A percentile compares a stretch with the other conserved stretches of the same genome.
Evolutionary conservation across 179 eudicot genomes (phyloP).

Genomic region (Beta lomatogona): DNA sequence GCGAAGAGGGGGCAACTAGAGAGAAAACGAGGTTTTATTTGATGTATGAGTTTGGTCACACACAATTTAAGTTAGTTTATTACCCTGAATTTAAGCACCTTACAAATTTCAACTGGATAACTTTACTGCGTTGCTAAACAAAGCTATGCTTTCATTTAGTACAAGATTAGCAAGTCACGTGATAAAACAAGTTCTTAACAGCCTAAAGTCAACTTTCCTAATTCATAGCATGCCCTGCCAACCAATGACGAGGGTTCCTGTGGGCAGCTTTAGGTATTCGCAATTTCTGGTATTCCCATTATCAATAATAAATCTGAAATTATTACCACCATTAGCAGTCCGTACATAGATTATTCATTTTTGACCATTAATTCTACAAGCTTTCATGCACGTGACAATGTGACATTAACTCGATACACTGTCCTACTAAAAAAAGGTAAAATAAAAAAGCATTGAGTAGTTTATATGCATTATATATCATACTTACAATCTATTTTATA

Average conservation of each 20-base stretch:
- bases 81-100: too few species aligned
- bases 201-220: background rate
- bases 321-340: background rate
- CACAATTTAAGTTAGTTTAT: too few species aligned
- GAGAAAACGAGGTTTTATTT: too few species aligned
- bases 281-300: background rate
- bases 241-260: background rate
- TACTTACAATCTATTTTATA: too few species aligned
- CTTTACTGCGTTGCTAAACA: too few species aligned
- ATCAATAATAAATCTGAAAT: background rate
- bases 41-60: too few species aligned
- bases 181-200: background rate
- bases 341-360: constrained; percentile 5
- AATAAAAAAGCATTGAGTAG: background rate
- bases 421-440: background rate
- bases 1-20: too few species aligned
- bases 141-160: too few species aligned
- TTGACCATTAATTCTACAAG: constrained; percentile 16
- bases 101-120: too few species aligned
- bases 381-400: constrained; percentile 21
- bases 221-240: constrained; percentile 6
- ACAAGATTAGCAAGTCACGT: background rate
- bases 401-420: background rate
- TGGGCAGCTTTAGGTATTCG: background rate
- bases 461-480: too few species aligned